Base-by-base conservation (phyloP, 2,329 filamentous ascomycete species). In the Cadophora sp. region DNA sequence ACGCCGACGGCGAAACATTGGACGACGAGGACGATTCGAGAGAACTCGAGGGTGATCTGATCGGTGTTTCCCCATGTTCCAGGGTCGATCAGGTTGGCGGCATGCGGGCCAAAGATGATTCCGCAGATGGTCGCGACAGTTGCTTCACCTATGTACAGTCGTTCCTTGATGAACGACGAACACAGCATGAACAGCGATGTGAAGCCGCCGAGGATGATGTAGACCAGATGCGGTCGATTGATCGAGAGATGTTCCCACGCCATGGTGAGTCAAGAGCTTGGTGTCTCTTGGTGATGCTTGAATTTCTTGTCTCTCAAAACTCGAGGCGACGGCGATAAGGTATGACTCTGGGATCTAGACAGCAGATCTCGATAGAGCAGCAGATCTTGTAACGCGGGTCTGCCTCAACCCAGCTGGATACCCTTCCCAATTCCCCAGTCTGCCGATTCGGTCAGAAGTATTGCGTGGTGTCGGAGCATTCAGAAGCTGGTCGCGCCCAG, bases 181-280 rank as follows among this genome's bases (percentile, higher is more conserved):
- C 94, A 97, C 69, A 99, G 85, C 96, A 99, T 99, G 83, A 99
- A 99, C 76, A 99, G 84, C 69, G 92, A 94, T 74, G 96, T 99
- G 83, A 99, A 99, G 79, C 95, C 96, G 77, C 96, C 96, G 66
- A 99, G 85, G 81, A 99, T 97, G 82, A 98, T 93, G 82, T 99
- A 99, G 73, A 97, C 96, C 92, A 98, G 81, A 85, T 99, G 96
- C 76, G 96, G 93, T 85, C 91, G 92, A 82, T 97, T 97, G 83
- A 98, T 90, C 70, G 90, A 89, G 64, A 95, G 86, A 74, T 94
- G 91, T 59, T 91, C 86, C 92, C 92, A 94, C 70, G 89, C 90
- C 91, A 94, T 94, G 72, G 74, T 78, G 69, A 51, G 31, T 46
- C 31, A 37, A 61, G 59, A 34, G 24, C 31, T 26, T 43, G 64